Conservation (phyloP, 257 asterid species). For the Nicotiana otophora region DNA sequence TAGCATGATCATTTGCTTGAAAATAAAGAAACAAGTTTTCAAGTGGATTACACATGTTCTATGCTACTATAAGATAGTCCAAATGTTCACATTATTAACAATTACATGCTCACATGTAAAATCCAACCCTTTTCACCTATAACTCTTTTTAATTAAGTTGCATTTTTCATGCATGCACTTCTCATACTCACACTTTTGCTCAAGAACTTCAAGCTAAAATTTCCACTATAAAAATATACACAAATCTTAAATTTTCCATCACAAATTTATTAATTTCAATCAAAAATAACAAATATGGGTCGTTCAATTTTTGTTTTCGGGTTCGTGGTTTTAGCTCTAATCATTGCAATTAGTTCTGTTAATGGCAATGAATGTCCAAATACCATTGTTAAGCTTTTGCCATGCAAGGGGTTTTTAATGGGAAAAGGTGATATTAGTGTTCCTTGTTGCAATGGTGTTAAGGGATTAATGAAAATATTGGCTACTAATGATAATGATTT, state of each 20-base stretch:
- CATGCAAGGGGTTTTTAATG: slow-evolving; percentile 7
- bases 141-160: background rate
- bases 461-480: background rate
- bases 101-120: background rate
- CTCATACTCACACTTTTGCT: background rate
- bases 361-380: slow-evolving; percentile 8
- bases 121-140: background rate
- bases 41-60: background rate
- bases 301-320: background rate
- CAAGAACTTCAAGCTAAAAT: background rate
- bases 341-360: background rate
- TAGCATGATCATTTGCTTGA: too few relatives aligned
- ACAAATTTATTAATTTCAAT: background rate
- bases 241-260: background rate
- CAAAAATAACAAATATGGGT: background rate
- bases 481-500: background rate
- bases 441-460: slow-evolving; percentile 10
- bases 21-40: too few relatives aligned
- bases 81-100: background rate
- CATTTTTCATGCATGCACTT: background rate
- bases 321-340: background rate
- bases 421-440: background rate
- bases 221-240: background rate
- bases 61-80: background rate
- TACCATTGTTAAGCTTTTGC: slow-evolving; percentile 5